Evolutionary conservation across 257 asterid genomes (phyloP), one percentile per base, ranked within the genome.

Genomic region (Leptodermis oblonga): DNA sequence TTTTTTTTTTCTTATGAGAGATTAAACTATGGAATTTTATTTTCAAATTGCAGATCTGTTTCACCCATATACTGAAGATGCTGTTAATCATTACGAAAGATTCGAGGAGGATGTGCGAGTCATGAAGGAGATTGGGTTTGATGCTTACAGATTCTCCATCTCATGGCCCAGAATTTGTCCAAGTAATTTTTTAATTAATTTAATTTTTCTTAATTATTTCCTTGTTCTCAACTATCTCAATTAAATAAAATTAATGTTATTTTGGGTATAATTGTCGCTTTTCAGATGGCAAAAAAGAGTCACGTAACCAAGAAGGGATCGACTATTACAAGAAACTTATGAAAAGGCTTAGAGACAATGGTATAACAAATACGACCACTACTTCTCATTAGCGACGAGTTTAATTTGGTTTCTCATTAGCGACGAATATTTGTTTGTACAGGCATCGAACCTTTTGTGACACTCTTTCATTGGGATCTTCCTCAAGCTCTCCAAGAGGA

Each of bases 191-290:
- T 39, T 39, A 4, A 10, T 39, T 39, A 39, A 39, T 39, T 4
- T 39, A 39, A 39, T 4, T 39, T 39, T 39, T 39, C 9, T 39
- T 39, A 39, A 39, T 69, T 11, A 71, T 71, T 30, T 60, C 75
- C 4, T 71, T 69, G 75, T 39, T 69, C 7, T 31, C 69, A 71
- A 42, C 61, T 30, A 37, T 71, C 41, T 69, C 75, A 12, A 34
- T 69, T 71, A 62, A 52, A 20, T 52, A n/a, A n/a, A 4, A 20
- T 2, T 5, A 3, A 14, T 17, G 3, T 23, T 2, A 51, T 9
- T 51, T 51, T 0, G 3, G 1, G n/a, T n/a, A n/a, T n/a, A n/a
- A n/a, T n/a, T n/a, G n/a, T n/a, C n/a, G n/a, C n/a, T n/a, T 20
- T 9, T 52, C 31, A 52, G 59, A 26, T 52, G 59, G 59, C 7